A percentile compares a stretch with the other conserved stretches of the same genome.
phyloP scores from a whole-genome alignment of 2,329 filamentous ascomycete species.

The Boeremia lycopersici region DNA sequence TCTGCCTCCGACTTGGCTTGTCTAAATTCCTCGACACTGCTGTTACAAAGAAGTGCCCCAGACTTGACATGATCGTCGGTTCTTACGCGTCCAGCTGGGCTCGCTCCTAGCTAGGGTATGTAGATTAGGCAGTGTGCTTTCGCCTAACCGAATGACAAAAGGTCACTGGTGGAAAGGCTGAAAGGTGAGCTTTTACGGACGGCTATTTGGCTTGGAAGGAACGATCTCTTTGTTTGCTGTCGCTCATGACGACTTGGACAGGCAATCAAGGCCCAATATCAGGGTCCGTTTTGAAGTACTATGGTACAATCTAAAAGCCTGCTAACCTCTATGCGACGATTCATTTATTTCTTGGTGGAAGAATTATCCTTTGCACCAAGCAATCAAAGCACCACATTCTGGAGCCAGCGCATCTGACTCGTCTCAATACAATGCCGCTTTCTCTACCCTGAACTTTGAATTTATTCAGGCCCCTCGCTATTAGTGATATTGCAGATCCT shows the following conservation, averaged over 20 bases:
- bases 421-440: neutral
- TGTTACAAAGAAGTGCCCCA: neutral
- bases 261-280: neutral
- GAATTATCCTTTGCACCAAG: neutral
- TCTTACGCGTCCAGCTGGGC: neutral
- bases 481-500: slow-evolving; percentile 10
- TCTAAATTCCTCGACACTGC: neutral
- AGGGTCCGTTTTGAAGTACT: neutral
- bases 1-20: neutral
- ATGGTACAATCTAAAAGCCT: neutral
- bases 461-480: neutral
- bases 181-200: neutral
- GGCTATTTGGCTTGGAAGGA: neutral
- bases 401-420: neutral
- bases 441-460: neutral
- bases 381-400: no score
- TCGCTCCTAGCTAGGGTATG: neutral
- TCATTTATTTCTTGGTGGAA: neutral
- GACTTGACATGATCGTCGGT: neutral
- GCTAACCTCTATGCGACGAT: neutral
- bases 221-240: neutral
- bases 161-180: neutral
- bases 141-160: neutral
- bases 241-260: neutral
- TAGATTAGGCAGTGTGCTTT: neutral